These are phyloP conservation scores for Globisporangium acanthophoron DNA, from an alignment of 352 stramenopile species.

Conservation along the genomic window DNA sequence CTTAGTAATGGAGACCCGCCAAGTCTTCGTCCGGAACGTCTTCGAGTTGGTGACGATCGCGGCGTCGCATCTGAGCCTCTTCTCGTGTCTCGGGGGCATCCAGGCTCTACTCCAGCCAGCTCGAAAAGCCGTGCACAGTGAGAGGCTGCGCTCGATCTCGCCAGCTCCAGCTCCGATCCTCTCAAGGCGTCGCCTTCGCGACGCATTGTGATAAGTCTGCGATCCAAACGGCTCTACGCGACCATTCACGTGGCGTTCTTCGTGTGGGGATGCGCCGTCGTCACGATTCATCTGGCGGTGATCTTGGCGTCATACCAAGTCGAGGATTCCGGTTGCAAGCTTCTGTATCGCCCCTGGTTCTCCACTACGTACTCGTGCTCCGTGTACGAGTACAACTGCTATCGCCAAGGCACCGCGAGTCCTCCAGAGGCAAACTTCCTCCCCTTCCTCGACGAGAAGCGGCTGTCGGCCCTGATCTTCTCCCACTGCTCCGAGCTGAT, in stretches of 20 bases:
- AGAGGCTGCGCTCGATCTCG: no score
- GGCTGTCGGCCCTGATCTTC: conserved; percentile 17
- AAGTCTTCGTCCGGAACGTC: not conserved
- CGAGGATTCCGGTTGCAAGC: conserved; percentile 11
- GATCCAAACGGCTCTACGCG: not conserved
- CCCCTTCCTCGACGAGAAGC: conserved; percentile 12
- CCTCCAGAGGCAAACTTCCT: conserved; percentile 9
- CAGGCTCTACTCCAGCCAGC: not conserved
- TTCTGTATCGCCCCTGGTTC: conserved; percentile 21
- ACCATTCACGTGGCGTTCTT: not conserved
- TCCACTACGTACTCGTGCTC: conserved; percentile 19
- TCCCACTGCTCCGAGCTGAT: conserved; percentile 19
- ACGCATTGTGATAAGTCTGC: no score
- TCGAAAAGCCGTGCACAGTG: no score
- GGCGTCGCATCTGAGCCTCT: conserved; percentile 4
- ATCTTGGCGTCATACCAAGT: not conserved
- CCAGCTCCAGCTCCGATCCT: no score
- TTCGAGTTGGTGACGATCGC: conserved; percentile 1
- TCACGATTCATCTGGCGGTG: conserved; percentile 1
- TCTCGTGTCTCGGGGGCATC: conserved; percentile 1
- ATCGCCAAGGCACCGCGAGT: conserved; percentile 13
- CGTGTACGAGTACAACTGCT: conserved; percentile 25
- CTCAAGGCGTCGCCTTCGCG: no score
- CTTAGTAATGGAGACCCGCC: conserved; percentile 4
- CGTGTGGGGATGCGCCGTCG: conserved; percentile 1